Percentiles rank a stretch among this genome's conserved stretches.
These are phyloP conservation scores for Crucibulum laeve DNA, from an alignment of 768 basidiomycete genomes.

Conservation along the genomic window DNA sequence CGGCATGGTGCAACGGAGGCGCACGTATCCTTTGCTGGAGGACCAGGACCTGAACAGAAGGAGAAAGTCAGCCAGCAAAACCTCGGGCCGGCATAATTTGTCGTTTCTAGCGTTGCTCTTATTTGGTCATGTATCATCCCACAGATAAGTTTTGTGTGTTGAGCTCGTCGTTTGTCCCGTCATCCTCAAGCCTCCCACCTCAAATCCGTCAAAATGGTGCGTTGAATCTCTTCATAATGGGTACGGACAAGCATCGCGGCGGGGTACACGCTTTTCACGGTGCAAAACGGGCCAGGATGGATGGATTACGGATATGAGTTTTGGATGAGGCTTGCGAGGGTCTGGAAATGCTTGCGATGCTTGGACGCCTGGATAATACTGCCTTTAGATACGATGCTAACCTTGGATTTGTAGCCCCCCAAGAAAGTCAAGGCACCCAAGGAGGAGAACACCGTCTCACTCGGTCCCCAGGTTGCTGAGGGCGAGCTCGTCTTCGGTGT, in stretches of 20 bases:
- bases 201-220: constrained; percentile 33
- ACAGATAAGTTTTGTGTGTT: too few relatives aligned
- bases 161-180: constrained; percentile 20
- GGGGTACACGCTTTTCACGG: constrained; percentile 8
- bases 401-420: constrained; percentile 53
- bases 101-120: too few relatives aligned
- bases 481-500: constrained; percentile 98
- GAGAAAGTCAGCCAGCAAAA: too few relatives aligned
- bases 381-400: too few relatives aligned
- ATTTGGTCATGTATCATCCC: too few relatives aligned
- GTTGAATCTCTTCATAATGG: constrained; percentile 15
- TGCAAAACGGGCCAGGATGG: constrained; percentile 9
- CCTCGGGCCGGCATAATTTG: too few relatives aligned
- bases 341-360: too few relatives aligned
- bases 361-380: constrained; percentile 47
- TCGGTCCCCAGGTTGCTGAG: constrained; percentile 94
- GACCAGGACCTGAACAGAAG: too few relatives aligned
- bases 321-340: too few relatives aligned
- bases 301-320: too few relatives aligned
- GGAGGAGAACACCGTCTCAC: constrained; percentile 82
- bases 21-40: too few relatives aligned
- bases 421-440: constrained; percentile 76
- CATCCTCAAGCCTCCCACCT: constrained; percentile 28
- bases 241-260: constrained; percentile 1
- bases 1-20: too few relatives aligned